These are phyloP conservation scores for Circinella umbellata DNA, from an alignment of 371 early-diverging fungal species.

Conservation along the genomic window DNA sequence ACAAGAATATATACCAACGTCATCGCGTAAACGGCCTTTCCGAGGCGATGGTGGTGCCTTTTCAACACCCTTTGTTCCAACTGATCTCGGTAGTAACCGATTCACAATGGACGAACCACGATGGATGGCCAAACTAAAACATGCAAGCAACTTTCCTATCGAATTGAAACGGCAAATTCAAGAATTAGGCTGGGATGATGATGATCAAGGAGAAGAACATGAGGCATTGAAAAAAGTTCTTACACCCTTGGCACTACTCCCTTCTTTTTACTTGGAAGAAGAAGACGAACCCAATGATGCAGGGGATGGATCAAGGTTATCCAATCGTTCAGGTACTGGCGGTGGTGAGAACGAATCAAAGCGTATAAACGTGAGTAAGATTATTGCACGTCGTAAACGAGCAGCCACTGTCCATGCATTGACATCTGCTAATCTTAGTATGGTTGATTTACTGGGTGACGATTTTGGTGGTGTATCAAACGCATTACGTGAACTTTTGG, in stretches of 20 bases:
- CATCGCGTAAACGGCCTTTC: slow-evolving; percentile 58
- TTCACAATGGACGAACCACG: slow-evolving; percentile 66
- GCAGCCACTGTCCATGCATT: slow-evolving; percentile 54
- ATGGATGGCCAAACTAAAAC: slow-evolving; percentile 63
- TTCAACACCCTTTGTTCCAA: slow-evolving; percentile 62
- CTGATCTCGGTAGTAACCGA: slow-evolving; percentile 65
- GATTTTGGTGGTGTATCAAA: slow-evolving; percentile 51
- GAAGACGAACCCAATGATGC: slow-evolving; percentile 45
- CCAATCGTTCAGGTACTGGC: neutral
- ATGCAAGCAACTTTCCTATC: slow-evolving; percentile 58
- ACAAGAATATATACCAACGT: slow-evolving; percentile 60
- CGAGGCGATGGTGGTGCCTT: slow-evolving; percentile 57
- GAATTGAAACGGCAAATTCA: slow-evolving; percentile 67
- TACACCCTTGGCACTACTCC: slow-evolving; percentile 56
- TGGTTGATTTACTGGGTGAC: slow-evolving; percentile 63
- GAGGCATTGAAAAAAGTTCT: slow-evolving; percentile 54
- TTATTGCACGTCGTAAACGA: slow-evolving; percentile 41
- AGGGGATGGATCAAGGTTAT: neutral
- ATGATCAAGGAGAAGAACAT: slow-evolving; percentile 58
- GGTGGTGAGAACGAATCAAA: slow-evolving; percentile 18
- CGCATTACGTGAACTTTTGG: slow-evolving; percentile 50
- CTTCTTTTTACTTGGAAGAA: slow-evolving; percentile 61
- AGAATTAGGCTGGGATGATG: slow-evolving; percentile 67
- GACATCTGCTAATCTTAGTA: slow-evolving; percentile 50
- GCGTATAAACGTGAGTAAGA: slow-evolving; percentile 28